Evolutionary conservation across 176 grass and related monocot species (phyloP), one percentile per base, ranked within the genome.

Genomic region (Musa itinerans): DNA sequence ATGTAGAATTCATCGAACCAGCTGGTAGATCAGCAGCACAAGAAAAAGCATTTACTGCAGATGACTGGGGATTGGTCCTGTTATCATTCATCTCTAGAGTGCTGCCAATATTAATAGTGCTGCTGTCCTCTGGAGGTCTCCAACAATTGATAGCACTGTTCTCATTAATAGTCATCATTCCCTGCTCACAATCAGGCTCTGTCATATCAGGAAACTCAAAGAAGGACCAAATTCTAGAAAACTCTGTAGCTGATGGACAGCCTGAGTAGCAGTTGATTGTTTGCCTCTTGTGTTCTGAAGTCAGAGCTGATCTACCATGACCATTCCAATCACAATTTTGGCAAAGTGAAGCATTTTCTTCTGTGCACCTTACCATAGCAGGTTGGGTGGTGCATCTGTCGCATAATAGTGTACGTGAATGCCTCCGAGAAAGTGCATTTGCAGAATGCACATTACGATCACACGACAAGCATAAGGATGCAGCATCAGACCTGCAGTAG

Each of bases 361-460:
- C 86, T n/a, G 78, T 72, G 85, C 86, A 92, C 51, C 85, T 86
- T 43, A 92, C 88, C 69, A 81, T 78, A 50, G 91, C 96, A 76
- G 96, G 96, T 59, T 99, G 96, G 7, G 85, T 85, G 66, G 25
- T 24, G 72, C 96, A 99, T 67, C 79, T 72, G 52, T 99, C 96
- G 72, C 96, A 99, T 3, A 99, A 68, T 24, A 99, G 88, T 22
- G 96, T 99, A 52, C 96, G 89, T 4, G 85, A 83, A 66, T 99
- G 96, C 65, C 96, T 91, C 20, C 74, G 81, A 64, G 96, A 99
- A 64, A 99, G 96, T n/a, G 96, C 96, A 74, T 99, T 99, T 78
- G 96, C 96, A 69, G 91, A 92, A 78, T 99, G 96, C 9, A 99
- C 88, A 82, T 92, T 95, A 17, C 86, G 91, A 53, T 99, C 96